A percentile compares a stretch with the other conserved stretches of the same genome.
Evolutionary conservation across 2,329 filamentous ascomycete genomes (phyloP).

Genomic region (Botrytis deweyae): DNA sequence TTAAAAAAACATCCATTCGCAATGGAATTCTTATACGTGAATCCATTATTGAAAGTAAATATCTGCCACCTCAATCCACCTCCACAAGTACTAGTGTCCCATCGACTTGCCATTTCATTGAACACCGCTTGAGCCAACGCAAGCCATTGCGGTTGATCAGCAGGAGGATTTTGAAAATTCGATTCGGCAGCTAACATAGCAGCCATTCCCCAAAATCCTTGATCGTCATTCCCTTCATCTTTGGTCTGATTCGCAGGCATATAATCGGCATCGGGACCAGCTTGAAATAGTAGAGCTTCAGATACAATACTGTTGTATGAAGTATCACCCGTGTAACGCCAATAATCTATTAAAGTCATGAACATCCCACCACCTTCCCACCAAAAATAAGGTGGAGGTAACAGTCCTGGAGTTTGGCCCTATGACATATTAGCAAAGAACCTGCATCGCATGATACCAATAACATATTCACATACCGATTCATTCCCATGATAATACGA

Average conservation of each 20-base stretch:
- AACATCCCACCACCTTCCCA: conserved; percentile 73
- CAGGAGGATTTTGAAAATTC: conserved; percentile 57
- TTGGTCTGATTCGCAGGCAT: conserved; percentile 72
- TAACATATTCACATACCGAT: conserved; percentile 38
- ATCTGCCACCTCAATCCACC: conserved; percentile 85
- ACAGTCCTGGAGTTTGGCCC: conserved; percentile 49
- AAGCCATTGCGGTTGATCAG: conserved; percentile 61
- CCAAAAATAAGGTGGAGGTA: conserved; percentile 52
- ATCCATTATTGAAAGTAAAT: conserved; percentile 77
- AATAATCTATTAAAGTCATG: conserved; percentile 74
- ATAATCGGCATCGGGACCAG: conserved; percentile 68
- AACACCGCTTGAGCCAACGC: conserved; percentile 76
- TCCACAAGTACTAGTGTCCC: conserved; percentile 65
- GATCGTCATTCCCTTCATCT: conserved; percentile 65
- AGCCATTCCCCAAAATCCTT: conserved; percentile 70
- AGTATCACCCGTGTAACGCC: conserved; percentile 74
- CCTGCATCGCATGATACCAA: conserved; percentile 42
- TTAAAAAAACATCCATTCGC: conserved; percentile 63
- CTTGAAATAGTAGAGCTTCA: conserved; percentile 71
- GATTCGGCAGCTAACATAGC: conserved; percentile 70
- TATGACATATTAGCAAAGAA: conserved; percentile 45
- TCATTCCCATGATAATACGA: conserved; percentile 53
- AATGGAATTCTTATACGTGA: conserved; percentile 70
- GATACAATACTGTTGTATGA: conserved; percentile 62
- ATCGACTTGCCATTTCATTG: conserved; percentile 71